Evolutionary conservation across 2,329 filamentous ascomycete species (phyloP).

Genomic region (Aspergillus sp.): DNA sequence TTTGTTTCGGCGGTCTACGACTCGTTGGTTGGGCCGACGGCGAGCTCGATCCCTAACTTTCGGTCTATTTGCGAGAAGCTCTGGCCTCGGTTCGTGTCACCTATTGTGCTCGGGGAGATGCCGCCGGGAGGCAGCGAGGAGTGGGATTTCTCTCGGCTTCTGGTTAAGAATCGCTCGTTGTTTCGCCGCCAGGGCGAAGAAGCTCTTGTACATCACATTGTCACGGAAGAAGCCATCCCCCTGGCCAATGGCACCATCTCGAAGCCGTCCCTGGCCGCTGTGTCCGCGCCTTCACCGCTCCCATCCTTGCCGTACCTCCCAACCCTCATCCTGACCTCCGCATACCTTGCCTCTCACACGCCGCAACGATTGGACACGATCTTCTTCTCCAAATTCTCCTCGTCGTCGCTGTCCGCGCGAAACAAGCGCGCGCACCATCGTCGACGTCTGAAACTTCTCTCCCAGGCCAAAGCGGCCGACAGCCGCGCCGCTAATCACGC

Average conservation of each 20-base stretch:
- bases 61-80: slow-evolving; percentile 67
- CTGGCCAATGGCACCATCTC: slow-evolving; percentile 8
- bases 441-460: slow-evolving; percentile 41
- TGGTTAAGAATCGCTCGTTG: slow-evolving; percentile 54
- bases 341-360: slow-evolving; percentile 49
- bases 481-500: slow-evolving; percentile 27
- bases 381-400: slow-evolving; percentile 51
- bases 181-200: slow-evolving; percentile 48
- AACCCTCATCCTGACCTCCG: slow-evolving; percentile 47
- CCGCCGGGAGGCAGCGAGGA: slow-evolving; percentile 49
- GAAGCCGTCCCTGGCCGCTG: slow-evolving; percentile 20
- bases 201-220: slow-evolving; percentile 42
- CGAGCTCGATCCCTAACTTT: slow-evolving; percentile 74
- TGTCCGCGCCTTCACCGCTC: slow-evolving; percentile 29
- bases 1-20: slow-evolving; percentile 87
- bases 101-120: slow-evolving; percentile 67
- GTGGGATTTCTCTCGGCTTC: slow-evolving; percentile 79
- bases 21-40: slow-evolving; percentile 75
- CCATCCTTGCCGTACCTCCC: slow-evolving; percentile 46
- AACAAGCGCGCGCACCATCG: slow-evolving; percentile 46
- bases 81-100: slow-evolving; percentile 82
- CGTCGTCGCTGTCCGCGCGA: slow-evolving; percentile 41
- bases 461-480: slow-evolving; percentile 38
- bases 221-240: slow-evolving; percentile 29
- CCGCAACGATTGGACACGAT: slow-evolving; percentile 48